These are phyloP conservation scores for Pleurotus djamor DNA, from an alignment of 768 basidiomycete genomes.

Conservation along the genomic window DNA sequence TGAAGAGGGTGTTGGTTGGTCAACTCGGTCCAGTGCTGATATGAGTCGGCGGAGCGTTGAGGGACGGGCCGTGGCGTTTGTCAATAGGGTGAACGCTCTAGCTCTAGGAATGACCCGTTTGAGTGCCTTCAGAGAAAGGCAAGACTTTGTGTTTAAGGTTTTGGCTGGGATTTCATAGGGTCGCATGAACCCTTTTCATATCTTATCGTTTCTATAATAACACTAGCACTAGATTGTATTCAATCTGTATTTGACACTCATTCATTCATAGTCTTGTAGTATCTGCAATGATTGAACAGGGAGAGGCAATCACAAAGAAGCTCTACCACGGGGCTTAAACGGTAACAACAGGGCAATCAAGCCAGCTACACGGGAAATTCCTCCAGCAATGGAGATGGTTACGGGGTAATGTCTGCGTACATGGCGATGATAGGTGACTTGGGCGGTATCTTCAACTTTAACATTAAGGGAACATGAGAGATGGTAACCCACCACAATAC, in stretches of 20 bases:
- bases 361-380: constrained; percentile 48
- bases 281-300: too few species aligned
- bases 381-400: constrained; percentile 55
- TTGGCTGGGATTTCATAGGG: constrained; percentile 44
- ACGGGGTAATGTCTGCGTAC: constrained; percentile 44
- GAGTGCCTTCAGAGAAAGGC: constrained; percentile 69
- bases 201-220: neutral
- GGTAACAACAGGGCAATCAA: constrained; percentile 48
- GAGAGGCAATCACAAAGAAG: constrained; percentile 31
- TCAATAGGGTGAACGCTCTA: constrained; percentile 75
- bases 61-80: constrained; percentile 67
- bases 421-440: constrained; percentile 50
- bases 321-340: constrained; percentile 55
- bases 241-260: too few species aligned
- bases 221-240: neutral
- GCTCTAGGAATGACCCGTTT: constrained; percentile 70
- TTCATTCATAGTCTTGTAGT: too few species aligned
- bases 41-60: constrained; percentile 51
- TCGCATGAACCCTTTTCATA: constrained; percentile 3
- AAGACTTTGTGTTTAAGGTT: constrained; percentile 69
- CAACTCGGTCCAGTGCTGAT: constrained; percentile 18
- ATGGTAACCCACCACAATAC: constrained; percentile 45
- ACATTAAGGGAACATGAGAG: neutral
- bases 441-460: neutral
- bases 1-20: constrained; percentile 54